These are phyloP conservation scores for Lentithecium fluviatile DNA, from an alignment of 495 filamentous ascomycete species.

Conservation along the genomic window DNA sequence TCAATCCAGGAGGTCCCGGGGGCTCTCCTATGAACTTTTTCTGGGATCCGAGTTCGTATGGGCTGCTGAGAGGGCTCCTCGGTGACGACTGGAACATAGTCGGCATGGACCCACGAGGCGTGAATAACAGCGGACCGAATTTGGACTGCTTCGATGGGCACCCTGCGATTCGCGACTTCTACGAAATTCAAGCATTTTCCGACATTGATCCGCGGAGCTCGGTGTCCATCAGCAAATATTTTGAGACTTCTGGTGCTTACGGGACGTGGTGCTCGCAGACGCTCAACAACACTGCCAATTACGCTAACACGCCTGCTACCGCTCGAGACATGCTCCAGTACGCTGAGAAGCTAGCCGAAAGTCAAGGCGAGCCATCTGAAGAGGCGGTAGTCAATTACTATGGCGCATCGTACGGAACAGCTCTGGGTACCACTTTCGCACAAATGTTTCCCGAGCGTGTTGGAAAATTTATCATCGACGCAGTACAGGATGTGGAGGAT, in stretches of 20 bases:
- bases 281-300: conserved; percentile 42
- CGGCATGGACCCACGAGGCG: conserved; percentile 51
- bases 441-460: conserved; percentile 54
- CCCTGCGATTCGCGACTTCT: conserved; percentile 27
- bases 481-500: conserved; percentile 50
- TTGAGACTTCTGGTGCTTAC: conserved; percentile 35
- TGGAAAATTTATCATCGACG: conserved; percentile 52
- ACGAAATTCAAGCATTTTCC: conserved; percentile 33
- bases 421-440: conserved; percentile 47
- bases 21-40: conserved; percentile 38
- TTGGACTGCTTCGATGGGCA: conserved; percentile 50
- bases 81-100: conserved; percentile 52
- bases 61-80: conserved; percentile 22
- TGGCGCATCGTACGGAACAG: conserved; percentile 37
- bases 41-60: background rate
- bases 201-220: conserved; percentile 30
- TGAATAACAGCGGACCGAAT: conserved; percentile 39
- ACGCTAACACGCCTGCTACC: conserved; percentile 18
- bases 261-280: conserved; percentile 34
- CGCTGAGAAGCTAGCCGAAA: conserved; percentile 49
- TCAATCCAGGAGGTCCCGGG: conserved; percentile 51
- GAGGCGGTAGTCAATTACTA: conserved; percentile 38
- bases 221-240: conserved; percentile 32
- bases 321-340: conserved; percentile 45
- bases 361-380: conserved; percentile 4